Evolutionary conservation across 2,329 filamentous ascomycete species (phyloP), one percentile per base, ranked within the genome.

Genomic region (Diaporthe vexans): DNA sequence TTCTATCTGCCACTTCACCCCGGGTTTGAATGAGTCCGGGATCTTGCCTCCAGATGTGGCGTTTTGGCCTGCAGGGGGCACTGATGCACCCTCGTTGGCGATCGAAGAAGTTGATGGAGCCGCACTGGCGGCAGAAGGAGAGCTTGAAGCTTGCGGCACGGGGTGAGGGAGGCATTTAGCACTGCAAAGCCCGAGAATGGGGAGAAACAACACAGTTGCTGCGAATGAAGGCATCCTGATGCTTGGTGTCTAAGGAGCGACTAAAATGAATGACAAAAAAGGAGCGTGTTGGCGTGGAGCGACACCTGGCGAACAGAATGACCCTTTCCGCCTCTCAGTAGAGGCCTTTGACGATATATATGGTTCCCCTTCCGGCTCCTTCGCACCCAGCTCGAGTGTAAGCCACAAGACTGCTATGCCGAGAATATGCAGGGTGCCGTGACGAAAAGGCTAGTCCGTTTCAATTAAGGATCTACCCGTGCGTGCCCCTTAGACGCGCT

Each of bases 201-300:
- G 24, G 46, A 58, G 33, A 19, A 74, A 56, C 57, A 71, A 73
- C 65, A 67, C 57, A 71, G 74, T 75, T 73, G 71, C 52, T 56
- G 74, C 33, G 26, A 70, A 51, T 54, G 65, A 71, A 73, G 65
- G 72, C 74, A 73, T 75, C 71, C 73, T 59, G 74, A 75, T 68
- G 71, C 40, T 72, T 29, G 29, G 69, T 61, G 46, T 29, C 51
- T 51, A 58, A 21, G 17, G 61, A 43, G 37, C 13, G 33, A 69
- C 72, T 65, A 24, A 52, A 73, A 48, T 17, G 63, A 65, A 26
- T 43, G 48, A 40, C 24, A 35, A 24, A 5, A 65, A 71, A 40
- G n/a, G 48, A 67, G 43, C 21, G 58, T 71, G n/a, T 19, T 67
- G 72, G 61, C 54, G 29, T 51, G 33, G 48, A 24, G 46, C 37